A percentile compares a stretch with the other conserved stretches of the same genome.
These are phyloP conservation scores for Bassia scoparia DNA, from an alignment of 148 eudicot genomes.

Conservation along the genomic window DNA sequence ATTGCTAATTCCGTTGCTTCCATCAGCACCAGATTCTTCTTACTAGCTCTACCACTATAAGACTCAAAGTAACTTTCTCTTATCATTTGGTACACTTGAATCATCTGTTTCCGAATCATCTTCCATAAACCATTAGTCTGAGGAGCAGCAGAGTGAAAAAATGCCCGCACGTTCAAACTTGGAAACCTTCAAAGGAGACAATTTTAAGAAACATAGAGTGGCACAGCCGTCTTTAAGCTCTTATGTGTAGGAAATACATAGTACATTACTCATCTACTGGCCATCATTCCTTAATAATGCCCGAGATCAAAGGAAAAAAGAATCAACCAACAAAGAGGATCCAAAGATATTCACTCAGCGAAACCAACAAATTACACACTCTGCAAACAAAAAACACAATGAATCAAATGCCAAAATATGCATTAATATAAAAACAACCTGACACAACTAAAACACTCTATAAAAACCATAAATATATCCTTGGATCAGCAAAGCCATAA, in stretches of 20 bases:
- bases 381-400: not conserved
- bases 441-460: not conserved
- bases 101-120: constrained; percentile 45
- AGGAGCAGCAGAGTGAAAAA: constrained; percentile 80
- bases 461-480: no score
- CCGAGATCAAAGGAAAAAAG: constrained; percentile 2
- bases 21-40: constrained; percentile 67
- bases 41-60: constrained; percentile 77
- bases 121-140: constrained; percentile 53
- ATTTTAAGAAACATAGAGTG: constrained; percentile 66
- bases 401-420: not conserved
- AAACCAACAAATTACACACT: constrained; percentile 17
- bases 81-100: constrained; percentile 38
- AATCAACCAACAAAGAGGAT: no score
- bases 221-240: constrained; percentile 73
- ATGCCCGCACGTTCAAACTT: constrained; percentile 88
- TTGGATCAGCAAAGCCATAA: no score
- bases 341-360: constrained; percentile 1
- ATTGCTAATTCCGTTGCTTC: constrained; percentile 62
- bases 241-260: constrained; percentile 49
- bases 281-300: constrained; percentile 34
- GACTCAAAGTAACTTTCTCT: constrained; percentile 59
- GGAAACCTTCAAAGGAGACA: constrained; percentile 55
- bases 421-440: not conserved
- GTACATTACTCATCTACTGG: constrained; percentile 31